Percentiles rank a stretch among this genome's conserved stretches.
These are phyloP conservation scores for Solanum raphanifolium DNA, from an alignment of 257 asterid species.

Conservation along the genomic window DNA sequence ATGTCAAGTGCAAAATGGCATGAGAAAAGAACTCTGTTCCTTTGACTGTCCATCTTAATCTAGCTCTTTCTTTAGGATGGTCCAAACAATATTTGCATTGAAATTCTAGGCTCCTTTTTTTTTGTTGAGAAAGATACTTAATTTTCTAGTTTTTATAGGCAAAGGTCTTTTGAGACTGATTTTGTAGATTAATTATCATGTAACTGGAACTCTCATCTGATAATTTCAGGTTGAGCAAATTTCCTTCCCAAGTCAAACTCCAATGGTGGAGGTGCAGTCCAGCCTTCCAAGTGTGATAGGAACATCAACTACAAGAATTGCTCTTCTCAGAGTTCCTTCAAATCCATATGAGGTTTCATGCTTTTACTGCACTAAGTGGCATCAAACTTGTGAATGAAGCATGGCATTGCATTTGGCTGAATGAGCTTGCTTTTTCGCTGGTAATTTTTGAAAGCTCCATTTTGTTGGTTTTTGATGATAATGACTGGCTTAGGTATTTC, in stretches of 20 bases:
- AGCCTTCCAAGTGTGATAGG: constrained; percentile 53
- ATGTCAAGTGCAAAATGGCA: background rate
- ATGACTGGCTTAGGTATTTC: background rate
- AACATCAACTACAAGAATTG: constrained; percentile 66
- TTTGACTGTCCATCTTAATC: background rate
- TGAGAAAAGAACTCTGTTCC: background rate
- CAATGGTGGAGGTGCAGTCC: constrained; percentile 28
- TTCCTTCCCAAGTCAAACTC: constrained; percentile 43
- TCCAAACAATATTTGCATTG: background rate
- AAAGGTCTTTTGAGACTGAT: constrained; percentile 27
- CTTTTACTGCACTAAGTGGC: constrained; percentile 4
- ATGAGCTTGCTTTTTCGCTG: background rate
- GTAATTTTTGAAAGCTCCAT: constrained; percentile 2
- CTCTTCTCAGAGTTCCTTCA: constrained; percentile 54
- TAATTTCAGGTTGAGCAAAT: constrained; percentile 83
- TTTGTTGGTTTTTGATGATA: constrained; percentile 8
- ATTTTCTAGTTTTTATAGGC: background rate
- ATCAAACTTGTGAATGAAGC: background rate
- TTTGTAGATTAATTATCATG: constrained; percentile 48
- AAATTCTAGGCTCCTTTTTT: background rate
- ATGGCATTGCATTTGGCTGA: background rate
- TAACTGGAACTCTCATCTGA: constrained; percentile 69
- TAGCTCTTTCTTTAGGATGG: background rate
- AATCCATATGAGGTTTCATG: constrained; percentile 27
- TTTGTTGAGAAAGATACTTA: background rate